Conservation (phyloP, 371 early-diverging fungal species). For the Enterocytospora artemiae region DNA sequence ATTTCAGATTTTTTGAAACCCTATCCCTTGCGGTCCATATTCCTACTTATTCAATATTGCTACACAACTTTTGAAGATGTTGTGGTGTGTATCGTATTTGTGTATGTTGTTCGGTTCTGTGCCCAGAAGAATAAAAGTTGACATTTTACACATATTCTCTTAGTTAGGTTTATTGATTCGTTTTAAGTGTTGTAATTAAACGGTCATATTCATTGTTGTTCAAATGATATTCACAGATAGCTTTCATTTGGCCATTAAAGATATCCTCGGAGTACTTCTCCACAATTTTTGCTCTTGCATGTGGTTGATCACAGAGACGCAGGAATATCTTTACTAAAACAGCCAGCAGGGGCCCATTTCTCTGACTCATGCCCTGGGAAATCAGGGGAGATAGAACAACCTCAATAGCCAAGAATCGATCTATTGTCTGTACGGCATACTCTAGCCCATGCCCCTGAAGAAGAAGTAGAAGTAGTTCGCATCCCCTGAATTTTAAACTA, state of each 20-base stretch:
- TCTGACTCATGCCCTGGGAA: constrained; percentile 70
- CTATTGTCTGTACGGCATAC: constrained; percentile 87
- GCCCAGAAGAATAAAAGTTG: too few relatives aligned
- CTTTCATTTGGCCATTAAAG: constrained; percentile 3
- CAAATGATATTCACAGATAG: constrained; percentile 1
- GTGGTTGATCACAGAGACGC: constrained; percentile 61
- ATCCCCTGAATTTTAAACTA: too few relatives aligned
- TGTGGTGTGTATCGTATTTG: too few relatives aligned
- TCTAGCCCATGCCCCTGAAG: constrained; percentile 67
- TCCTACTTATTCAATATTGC: too few relatives aligned
- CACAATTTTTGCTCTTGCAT: constrained; percentile 37
- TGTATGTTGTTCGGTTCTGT: too few relatives aligned
- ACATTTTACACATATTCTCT: too few relatives aligned
- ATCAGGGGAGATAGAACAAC: constrained; percentile 85
- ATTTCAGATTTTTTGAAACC: too few relatives aligned
- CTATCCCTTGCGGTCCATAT: too few relatives aligned
- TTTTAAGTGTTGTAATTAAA: too few relatives aligned
- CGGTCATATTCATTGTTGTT: too few relatives aligned
- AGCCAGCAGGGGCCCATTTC: constrained; percentile 73
- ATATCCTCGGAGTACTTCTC: constrained; percentile 29
- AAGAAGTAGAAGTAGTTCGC: not conserved
- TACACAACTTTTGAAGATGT: too few relatives aligned
- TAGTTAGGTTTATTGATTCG: too few relatives aligned
- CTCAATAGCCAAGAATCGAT: constrained; percentile 84
- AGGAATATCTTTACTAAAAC: constrained; percentile 83